Base-by-base conservation (phyloP, 2,329 filamentous ascomycete genomes). In the Leptosphaerulina australis region DNA sequence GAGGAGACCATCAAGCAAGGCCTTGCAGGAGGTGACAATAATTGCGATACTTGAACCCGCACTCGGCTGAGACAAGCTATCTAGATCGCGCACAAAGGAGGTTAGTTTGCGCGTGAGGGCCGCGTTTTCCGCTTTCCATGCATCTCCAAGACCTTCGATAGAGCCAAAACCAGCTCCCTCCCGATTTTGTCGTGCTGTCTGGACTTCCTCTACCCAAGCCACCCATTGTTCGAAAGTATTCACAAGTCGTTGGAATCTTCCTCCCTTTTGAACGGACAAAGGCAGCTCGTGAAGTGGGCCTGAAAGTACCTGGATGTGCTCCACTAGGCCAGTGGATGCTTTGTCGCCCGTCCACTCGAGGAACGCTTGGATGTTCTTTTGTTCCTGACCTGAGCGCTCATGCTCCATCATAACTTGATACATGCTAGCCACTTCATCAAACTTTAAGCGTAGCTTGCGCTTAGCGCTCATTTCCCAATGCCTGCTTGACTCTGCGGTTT, bases 401-500 rank as follows among this genome's bases (percentile, higher is more conserved):
- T 63, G 63, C 29, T 70, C 66, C 15, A 67, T 61, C 68, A 74
- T 69, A 34, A 56, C 56, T 41, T 68, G 62, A 35, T 72, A 63
- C 22, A 69, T 44, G 35, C 61, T 68, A n/a, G 67, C 67, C 7
- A 74, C 71, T 44, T 73, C 68, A 17, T 72, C 66, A 37, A 75
- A 75, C 21, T 67, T 69, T 3, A 46, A 41, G 25, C 60, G 63
- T 8, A 76, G 56, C 17, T 20, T 55, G 14, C 53, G 50, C 41
- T 69, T 65, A 14, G 71, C 72, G 40, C 65, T 73, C 9, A 53
- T 30, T 33, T 71, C 64, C 72, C 72, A 76, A 18, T 59, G 49
- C 18, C 38, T 63, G 28, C 40, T 57, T 11, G 63, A 58, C 7
- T 59, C 40, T 28, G 54, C 53, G 9, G 66, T 64, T 5, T 58